phyloP scores from a whole-genome alignment of 2,329 filamentous ascomycete species.

The Xylaria sp. region DNA sequence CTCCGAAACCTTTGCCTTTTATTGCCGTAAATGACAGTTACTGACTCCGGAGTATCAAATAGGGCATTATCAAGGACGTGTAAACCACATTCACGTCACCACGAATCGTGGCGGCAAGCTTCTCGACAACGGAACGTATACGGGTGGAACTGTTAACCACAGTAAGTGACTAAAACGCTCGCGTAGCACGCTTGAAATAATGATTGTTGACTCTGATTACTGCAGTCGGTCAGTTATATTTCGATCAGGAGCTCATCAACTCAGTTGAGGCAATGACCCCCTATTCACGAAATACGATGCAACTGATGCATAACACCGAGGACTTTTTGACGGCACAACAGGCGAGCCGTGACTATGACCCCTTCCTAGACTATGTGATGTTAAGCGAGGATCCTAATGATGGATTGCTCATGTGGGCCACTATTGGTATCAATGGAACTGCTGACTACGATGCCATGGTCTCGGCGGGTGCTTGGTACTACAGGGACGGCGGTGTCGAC shows the following conservation, averaged over 20 bases:
- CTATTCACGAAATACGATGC: slow-evolving; percentile 57
- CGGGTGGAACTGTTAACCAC: slow-evolving; percentile 63
- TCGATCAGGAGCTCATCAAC: slow-evolving; percentile 65
- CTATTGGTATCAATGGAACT: slow-evolving; percentile 59
- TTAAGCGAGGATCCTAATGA: slow-evolving; percentile 63
- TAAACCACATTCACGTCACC: slow-evolving; percentile 54
- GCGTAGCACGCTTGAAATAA: not conserved
- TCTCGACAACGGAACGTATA: slow-evolving; percentile 61
- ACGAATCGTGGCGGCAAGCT: slow-evolving; percentile 47
- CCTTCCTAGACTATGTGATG: slow-evolving; percentile 66
- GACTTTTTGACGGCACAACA: slow-evolving; percentile 61
- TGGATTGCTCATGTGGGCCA: slow-evolving; percentile 64
- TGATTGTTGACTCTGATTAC: slow-evolving; percentile 5
- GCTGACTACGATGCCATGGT: slow-evolving; percentile 43
- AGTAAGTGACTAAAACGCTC: slow-evolving; percentile 36
- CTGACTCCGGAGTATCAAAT: too few relatives aligned
- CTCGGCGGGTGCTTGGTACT: slow-evolving; percentile 40
- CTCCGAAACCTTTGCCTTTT: too few relatives aligned
- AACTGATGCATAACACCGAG: slow-evolving; percentile 60
- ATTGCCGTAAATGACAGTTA: too few relatives aligned
- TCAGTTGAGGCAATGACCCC: slow-evolving; percentile 61
- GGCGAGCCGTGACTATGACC: slow-evolving; percentile 49
- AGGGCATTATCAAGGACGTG: slow-evolving; percentile 52
- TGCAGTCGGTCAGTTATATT: slow-evolving; percentile 67
- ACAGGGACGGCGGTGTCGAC: slow-evolving; percentile 42